Evolutionary conservation across 768 basidiomycete species (phyloP).

Genomic region (Suillus spraguei): DNA sequence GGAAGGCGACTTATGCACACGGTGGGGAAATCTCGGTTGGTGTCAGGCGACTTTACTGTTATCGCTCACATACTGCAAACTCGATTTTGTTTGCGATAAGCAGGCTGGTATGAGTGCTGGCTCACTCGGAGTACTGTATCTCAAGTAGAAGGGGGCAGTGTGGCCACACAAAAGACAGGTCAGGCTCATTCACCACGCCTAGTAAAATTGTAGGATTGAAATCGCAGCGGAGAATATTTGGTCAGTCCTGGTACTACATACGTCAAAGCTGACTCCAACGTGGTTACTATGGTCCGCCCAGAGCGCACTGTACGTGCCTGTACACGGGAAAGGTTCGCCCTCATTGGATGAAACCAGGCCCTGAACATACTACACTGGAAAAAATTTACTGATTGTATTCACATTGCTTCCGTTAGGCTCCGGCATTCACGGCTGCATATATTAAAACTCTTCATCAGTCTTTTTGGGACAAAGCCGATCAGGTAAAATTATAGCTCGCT

Average conservation of each 20-base stretch:
- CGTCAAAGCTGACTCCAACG: conserved; percentile 1
- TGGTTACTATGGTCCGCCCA: neutral
- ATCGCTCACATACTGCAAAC: conserved; percentile 67
- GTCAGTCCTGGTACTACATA: conserved; percentile 35
- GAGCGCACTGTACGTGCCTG: neutral
- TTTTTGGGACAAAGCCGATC: conserved; percentile 57
- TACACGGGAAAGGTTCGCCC: neutral
- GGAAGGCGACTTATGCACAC: conserved; percentile 55
- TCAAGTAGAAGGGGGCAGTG: conserved; percentile 48
- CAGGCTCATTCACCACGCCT: conserved; percentile 14
- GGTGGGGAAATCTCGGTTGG: conserved; percentile 52
- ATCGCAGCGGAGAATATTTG: conserved; percentile 50
- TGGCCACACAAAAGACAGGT: conserved; percentile 53
- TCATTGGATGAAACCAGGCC: neutral
- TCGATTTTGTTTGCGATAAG: conserved; percentile 54
- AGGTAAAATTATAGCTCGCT: conserved; percentile 37
- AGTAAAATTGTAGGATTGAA: neutral
- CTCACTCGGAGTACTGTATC: conserved; percentile 50
- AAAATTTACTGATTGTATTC: neutral
- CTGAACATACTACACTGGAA: neutral
- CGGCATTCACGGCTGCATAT: conserved; percentile 53
- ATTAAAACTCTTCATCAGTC: conserved; percentile 55
- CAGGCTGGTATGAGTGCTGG: conserved; percentile 55
- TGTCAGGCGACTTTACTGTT: conserved; percentile 61
- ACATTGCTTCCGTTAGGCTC: conserved; percentile 34